Conservation (phyloP, 2,329 filamentous ascomycete species). For the Trichophyton mentagrophytes region DNA sequence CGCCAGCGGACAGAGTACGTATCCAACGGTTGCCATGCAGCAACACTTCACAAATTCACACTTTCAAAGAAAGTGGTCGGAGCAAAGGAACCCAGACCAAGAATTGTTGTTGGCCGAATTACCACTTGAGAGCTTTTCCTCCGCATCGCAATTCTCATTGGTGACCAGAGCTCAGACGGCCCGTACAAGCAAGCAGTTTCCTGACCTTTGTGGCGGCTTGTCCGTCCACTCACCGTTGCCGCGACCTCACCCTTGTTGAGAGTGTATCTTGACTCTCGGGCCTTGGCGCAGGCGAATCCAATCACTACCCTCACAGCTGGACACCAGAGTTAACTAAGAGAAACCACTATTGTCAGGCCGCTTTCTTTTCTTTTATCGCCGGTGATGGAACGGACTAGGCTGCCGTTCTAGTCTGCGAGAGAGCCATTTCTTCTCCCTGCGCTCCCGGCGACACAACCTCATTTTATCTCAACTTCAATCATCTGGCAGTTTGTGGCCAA, state of each 20-base stretch:
- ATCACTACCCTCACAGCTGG: background rate
- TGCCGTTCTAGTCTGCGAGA: background rate
- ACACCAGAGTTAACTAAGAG: background rate
- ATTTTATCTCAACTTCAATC: background rate
- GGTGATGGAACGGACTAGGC: background rate
- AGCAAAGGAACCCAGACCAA: background rate
- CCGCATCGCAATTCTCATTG: background rate
- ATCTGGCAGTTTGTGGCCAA: background rate
- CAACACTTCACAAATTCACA: background rate
- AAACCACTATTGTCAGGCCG: background rate
- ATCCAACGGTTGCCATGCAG: background rate
- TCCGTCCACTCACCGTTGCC: background rate
- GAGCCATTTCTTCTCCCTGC: background rate
- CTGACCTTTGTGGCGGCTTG: background rate
- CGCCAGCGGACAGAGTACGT: background rate
- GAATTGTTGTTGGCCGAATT: background rate
- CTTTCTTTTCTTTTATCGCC: conserved; percentile 1
- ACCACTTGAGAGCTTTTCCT: background rate
- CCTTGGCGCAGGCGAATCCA: conserved; percentile 1
- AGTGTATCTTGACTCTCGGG: background rate
- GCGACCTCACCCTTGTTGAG: background rate
- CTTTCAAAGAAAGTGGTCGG: background rate
- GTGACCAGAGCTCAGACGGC: background rate
- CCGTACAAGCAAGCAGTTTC: background rate
- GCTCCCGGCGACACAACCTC: background rate